These are phyloP conservation scores for Coemansia furcata DNA, from an alignment of 192 early-diverging fungal genomes.

Conservation along the genomic window DNA sequence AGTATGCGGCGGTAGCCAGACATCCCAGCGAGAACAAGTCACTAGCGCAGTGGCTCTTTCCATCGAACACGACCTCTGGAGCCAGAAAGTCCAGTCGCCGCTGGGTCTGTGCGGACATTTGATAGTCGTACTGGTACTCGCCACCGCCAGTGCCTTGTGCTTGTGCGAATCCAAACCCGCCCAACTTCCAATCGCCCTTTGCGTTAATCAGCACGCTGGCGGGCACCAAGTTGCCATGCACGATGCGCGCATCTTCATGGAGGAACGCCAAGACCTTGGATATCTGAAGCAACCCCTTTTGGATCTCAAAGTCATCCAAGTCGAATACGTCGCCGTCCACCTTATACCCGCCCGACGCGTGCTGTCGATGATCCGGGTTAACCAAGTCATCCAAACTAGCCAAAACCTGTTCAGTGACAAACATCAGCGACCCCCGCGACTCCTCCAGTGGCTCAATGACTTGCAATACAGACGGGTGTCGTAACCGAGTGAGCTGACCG, in stretches of 20 bases:
- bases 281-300: constrained; percentile 74
- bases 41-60: constrained; percentile 51
- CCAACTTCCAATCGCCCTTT: constrained; percentile 83
- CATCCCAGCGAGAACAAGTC: constrained; percentile 84
- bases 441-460: constrained; percentile 74
- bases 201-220: constrained; percentile 72
- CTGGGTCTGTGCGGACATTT: constrained; percentile 59
- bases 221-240: constrained; percentile 73
- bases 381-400: constrained; percentile 64
- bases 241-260: constrained; percentile 67
- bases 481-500: constrained; percentile 64
- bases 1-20: constrained; percentile 66
- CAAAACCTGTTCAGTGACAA: constrained; percentile 74
- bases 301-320: constrained; percentile 79
- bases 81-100: constrained; percentile 63
- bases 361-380: constrained; percentile 37
- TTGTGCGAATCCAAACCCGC: constrained; percentile 66
- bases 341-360: constrained; percentile 1
- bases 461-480: constrained; percentile 76
- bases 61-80: constrained; percentile 70
- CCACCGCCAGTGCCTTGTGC: constrained; percentile 18
- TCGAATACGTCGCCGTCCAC: constrained; percentile 59
- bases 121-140: constrained; percentile 57
- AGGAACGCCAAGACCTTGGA: constrained; percentile 74
- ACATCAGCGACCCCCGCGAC: constrained; percentile 62